phyloP scores from a whole-genome alignment of 805 yeast species.

The Ogataea zsoltii region DNA sequence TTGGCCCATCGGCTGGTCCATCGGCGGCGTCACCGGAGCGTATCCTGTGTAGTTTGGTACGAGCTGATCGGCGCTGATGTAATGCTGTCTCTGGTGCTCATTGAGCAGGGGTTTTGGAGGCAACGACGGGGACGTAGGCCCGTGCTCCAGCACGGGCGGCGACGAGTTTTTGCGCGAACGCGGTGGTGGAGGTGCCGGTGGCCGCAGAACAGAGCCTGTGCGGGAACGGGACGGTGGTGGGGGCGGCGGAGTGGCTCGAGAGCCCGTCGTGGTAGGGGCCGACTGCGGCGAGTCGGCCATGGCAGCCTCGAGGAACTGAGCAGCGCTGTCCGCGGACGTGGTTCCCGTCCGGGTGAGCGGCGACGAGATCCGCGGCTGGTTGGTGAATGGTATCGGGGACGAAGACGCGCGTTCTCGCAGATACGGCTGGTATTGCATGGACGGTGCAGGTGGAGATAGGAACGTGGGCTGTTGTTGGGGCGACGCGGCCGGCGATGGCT shows the following conservation, averaged over 20 bases:
- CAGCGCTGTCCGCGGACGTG: constrained; percentile 20
- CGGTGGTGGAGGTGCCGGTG: constrained; percentile 36
- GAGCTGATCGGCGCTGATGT: constrained; percentile 19
- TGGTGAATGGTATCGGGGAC: constrained; percentile 16
- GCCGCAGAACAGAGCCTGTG: constrained; percentile 17
- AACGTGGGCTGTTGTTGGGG: constrained; percentile 5
- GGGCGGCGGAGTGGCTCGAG: constrained; percentile 31
- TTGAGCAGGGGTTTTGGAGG: constrained; percentile 35
- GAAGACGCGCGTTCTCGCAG: constrained; percentile 27
- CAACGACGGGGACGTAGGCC: constrained; percentile 23
- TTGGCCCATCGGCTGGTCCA: constrained; percentile 3
- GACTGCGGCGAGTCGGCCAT: constrained; percentile 16
- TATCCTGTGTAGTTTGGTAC: constrained; percentile 15
- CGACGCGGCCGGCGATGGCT: constrained; percentile 8
- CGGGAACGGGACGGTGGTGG: constrained; percentile 25
- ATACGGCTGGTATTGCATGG: constrained; percentile 15
- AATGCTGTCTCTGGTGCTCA: constrained; percentile 31
- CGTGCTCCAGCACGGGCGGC: constrained; percentile 19
- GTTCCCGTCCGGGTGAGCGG: constrained; percentile 22
- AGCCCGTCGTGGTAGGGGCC: constrained; percentile 1
- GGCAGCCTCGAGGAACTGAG: constrained; percentile 26
- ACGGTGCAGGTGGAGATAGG: constrained; percentile 21
- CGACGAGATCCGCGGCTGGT: constrained; percentile 23
- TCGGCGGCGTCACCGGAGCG: background rate
- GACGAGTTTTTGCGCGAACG: constrained; percentile 29